Conservation (phyloP, 345 rosid species). For the Clarkia xantiana region DNA sequence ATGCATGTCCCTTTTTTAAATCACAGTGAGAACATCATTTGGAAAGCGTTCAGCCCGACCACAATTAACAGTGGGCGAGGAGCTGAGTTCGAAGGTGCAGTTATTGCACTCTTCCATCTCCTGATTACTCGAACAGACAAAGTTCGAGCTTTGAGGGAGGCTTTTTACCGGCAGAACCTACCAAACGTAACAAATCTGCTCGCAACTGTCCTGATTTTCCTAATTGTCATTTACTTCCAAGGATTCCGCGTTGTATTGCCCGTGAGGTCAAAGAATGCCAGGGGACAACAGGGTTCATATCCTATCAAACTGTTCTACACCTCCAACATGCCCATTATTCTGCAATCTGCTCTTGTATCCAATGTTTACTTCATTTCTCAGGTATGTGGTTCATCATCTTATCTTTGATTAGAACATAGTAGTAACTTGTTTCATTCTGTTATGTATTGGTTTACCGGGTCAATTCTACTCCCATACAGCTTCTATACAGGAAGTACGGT, state of each 20-base stretch:
- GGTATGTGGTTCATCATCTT: too few species aligned
- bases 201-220: conserved; percentile 22
- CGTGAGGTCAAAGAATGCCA: conserved; percentile 30
- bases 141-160: conserved; percentile 23
- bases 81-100: conserved; percentile 29
- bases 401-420: too few species aligned
- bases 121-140: conserved; percentile 23
- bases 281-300: conserved; percentile 27
- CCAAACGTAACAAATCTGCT: conserved; percentile 26
- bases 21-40: conserved; percentile 22
- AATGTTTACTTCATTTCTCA: conserved; percentile 26
- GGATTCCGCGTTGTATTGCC: conserved; percentile 29
- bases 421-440: too few species aligned
- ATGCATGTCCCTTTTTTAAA: too few species aligned
- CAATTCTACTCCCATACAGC: conserved; percentile 12
- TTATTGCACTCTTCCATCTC: conserved; percentile 24
- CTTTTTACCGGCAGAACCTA: conserved; percentile 25
- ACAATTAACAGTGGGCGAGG: conserved; percentile 30
- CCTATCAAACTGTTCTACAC: conserved; percentile 26
- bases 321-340: conserved; percentile 27
- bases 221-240: conserved; percentile 25
- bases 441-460: too few species aligned
- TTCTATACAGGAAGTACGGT: conserved; percentile 22
- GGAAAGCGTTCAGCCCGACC: conserved; percentile 30
- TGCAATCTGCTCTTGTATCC: conserved; percentile 27